A percentile compares a stretch with the other conserved stretches of the same genome.
Evolutionary conservation across 2,329 filamentous ascomycete species (phyloP).

Genomic region (Pestalotiopsis sp.): DNA sequence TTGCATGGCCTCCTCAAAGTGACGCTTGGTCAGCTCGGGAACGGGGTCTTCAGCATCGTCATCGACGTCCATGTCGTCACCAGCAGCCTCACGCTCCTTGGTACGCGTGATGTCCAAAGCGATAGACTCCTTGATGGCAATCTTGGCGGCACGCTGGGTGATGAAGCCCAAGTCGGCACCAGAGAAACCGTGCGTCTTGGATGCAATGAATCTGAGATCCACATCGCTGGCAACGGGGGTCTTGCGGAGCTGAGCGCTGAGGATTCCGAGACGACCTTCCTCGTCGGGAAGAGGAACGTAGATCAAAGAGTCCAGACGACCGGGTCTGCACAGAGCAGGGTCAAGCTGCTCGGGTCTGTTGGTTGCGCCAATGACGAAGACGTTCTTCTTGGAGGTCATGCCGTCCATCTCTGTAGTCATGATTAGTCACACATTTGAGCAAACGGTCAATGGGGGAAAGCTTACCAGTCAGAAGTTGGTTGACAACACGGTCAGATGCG

Average conservation of each 20-base stretch:
- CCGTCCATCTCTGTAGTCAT: slow-evolving; percentile 83
- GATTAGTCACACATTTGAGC: slow-evolving; percentile 29
- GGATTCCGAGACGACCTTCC: slow-evolving; percentile 83
- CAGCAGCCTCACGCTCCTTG: slow-evolving; percentile 90
- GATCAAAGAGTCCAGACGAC: slow-evolving; percentile 97
- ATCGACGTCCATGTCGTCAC: slow-evolving; percentile 80
- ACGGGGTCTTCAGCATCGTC: slow-evolving; percentile 90
- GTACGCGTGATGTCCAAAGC: slow-evolving; percentile 82
- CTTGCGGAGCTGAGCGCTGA: slow-evolving; percentile 97
- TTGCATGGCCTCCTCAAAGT: slow-evolving; percentile 99
- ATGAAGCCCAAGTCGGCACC: slow-evolving; percentile 99
- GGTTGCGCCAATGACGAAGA: slow-evolving; percentile 98
- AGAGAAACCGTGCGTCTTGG: slow-evolving; percentile 98
- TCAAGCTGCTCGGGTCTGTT: slow-evolving; percentile 99
- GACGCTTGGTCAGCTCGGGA: slow-evolving; percentile 90
- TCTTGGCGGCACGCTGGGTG: slow-evolving; percentile 97
- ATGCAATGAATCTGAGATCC: slow-evolving; percentile 88
- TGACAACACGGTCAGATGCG: slow-evolving; percentile 98
- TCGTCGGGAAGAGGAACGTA: slow-evolving; percentile 97
- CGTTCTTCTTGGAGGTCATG: slow-evolving; percentile 99
- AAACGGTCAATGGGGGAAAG: slow-evolving; percentile 21
- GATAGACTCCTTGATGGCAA: slow-evolving; percentile 98
- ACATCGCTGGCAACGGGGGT: slow-evolving; percentile 89
- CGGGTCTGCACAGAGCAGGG: slow-evolving; percentile 95
- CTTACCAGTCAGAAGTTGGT: slow-evolving; percentile 96